A percentile compares a stretch with the other conserved stretches of the same genome.
phyloP scores from a whole-genome alignment of 164 flowering plant species.

The Liriodendron chinense region DNA sequence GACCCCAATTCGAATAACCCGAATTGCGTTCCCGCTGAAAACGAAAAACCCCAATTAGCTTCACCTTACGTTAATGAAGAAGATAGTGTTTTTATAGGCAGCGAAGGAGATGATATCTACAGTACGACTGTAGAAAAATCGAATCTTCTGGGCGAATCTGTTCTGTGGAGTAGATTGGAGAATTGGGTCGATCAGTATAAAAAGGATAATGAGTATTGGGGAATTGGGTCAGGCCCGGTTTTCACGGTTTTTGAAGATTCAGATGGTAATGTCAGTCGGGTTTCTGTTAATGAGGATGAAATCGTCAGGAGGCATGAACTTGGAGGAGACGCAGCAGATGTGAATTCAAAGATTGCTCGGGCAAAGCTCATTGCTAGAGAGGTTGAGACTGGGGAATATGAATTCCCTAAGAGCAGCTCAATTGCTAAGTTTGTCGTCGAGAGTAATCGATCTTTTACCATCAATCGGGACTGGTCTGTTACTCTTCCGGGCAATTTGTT shows the following conservation, averaged over 20 bases:
- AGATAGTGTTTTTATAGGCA: constrained; percentile 11
- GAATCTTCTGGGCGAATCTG: constrained; percentile 33
- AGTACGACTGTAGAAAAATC: constrained; percentile 11
- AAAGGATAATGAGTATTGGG: constrained; percentile 70
- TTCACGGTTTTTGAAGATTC: constrained; percentile 58
- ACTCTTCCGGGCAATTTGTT: constrained; percentile 18
- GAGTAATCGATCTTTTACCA: constrained; percentile 28
- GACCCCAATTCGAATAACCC: constrained; percentile 17
- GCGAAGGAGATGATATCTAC: constrained; percentile 6
- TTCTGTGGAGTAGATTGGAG: constrained; percentile 47
- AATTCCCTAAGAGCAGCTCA: constrained; percentile 53
- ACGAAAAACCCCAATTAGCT: constrained; percentile 4
- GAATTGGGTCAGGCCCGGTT: constrained; percentile 63
- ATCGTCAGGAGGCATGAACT: constrained; percentile 41
- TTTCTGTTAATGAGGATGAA: constrained; percentile 66
- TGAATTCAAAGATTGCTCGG: constrained; percentile 39
- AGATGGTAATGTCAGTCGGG: constrained; percentile 52
- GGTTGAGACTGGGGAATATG: constrained; percentile 54
- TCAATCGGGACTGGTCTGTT: constrained; percentile 26
- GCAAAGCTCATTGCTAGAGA: constrained; percentile 62
- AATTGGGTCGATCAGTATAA: constrained; percentile 68
- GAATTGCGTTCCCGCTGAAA: constrained; percentile 15
- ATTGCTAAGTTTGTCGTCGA: constrained; percentile 60
- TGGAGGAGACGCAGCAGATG: constrained; percentile 30
- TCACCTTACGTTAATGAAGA: constrained; percentile 15